These are phyloP conservation scores for Cardiospermum halicacabum DNA, from an alignment of 345 rosid species.

Conservation along the genomic window DNA sequence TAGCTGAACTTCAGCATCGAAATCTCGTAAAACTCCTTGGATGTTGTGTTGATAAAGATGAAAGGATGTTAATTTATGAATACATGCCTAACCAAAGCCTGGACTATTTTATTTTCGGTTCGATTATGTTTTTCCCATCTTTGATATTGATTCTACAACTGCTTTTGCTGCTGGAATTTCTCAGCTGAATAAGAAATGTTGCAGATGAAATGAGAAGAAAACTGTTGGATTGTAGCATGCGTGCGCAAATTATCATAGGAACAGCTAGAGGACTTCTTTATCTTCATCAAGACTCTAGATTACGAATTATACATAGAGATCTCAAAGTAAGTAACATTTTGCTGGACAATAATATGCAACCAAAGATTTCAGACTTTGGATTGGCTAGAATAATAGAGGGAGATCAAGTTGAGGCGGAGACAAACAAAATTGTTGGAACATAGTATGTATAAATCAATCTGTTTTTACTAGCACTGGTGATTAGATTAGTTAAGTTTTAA, in stretches of 20 bases:
- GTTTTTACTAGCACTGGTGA: no score
- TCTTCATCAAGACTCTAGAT: conserved; percentile 46
- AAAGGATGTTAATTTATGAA: conserved; percentile 30
- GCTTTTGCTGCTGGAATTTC: no score
- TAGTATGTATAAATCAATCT: no score
- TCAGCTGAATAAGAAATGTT: background rate
- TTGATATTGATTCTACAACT: background rate
- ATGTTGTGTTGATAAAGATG: conserved; percentile 27
- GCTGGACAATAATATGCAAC: conserved; percentile 32
- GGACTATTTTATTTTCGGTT: conserved; percentile 36
- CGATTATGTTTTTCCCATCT: background rate
- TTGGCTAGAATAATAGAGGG: conserved; percentile 46
- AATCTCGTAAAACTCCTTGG: conserved; percentile 39
- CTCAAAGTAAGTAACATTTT: conserved; percentile 44
- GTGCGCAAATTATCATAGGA: conserved; percentile 32
- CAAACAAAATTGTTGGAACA: conserved; percentile 49
- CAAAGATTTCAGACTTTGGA: conserved; percentile 51
- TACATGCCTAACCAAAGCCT: conserved; percentile 37
- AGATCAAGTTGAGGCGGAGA: conserved; percentile 15
- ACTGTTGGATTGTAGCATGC: conserved; percentile 20
- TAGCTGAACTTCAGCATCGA: conserved; percentile 36
- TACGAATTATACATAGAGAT: conserved; percentile 47
- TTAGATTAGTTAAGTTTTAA: no score
- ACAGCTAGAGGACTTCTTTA: conserved; percentile 45
- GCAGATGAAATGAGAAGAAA: conserved; percentile 24